These are phyloP conservation scores for Leccinum sublutescens DNA, from an alignment of 768 basidiomycete genomes.

Conservation along the genomic window DNA sequence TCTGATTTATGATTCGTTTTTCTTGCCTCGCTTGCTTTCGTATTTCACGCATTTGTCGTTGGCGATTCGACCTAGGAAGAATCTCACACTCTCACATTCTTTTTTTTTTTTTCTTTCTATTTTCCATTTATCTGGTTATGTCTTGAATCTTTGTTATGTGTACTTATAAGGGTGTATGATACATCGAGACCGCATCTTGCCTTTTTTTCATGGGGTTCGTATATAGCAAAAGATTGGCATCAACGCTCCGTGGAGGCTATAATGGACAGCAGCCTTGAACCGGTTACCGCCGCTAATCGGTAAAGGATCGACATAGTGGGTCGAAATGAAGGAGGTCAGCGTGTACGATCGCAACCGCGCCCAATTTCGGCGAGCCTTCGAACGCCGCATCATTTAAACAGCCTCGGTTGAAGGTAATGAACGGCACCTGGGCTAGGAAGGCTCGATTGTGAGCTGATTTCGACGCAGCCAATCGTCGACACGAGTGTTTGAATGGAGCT, in stretches of 20 bases:
- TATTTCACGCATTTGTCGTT: constrained; percentile 16
- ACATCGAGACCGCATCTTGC: constrained; percentile 14
- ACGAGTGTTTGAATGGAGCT: background rate
- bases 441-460: background rate
- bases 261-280: too few relatives aligned
- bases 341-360: constrained; percentile 25
- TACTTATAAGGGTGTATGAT: constrained; percentile 32
- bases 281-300: constrained; percentile 9
- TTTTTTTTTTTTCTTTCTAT: background rate
- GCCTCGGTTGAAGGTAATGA: constrained; percentile 29
- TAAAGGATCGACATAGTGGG: constrained; percentile 22
- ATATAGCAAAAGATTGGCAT: constrained; percentile 7
- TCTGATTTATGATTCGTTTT: constrained; percentile 29
- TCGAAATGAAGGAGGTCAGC: constrained; percentile 20
- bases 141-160: constrained; percentile 26
- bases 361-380: constrained; percentile 36
- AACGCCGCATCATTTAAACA: constrained; percentile 38
- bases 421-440: background rate
- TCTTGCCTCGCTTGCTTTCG: constrained; percentile 28
- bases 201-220: constrained; percentile 2
- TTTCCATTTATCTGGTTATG: constrained; percentile 1
- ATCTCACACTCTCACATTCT: background rate
- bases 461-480: background rate
- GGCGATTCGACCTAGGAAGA: constrained; percentile 6
- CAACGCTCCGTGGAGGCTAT: background rate